Evolutionary conservation across 2,329 filamentous ascomycete species (phyloP).

Genomic region (Pseudogymnoascus sp.): DNA sequence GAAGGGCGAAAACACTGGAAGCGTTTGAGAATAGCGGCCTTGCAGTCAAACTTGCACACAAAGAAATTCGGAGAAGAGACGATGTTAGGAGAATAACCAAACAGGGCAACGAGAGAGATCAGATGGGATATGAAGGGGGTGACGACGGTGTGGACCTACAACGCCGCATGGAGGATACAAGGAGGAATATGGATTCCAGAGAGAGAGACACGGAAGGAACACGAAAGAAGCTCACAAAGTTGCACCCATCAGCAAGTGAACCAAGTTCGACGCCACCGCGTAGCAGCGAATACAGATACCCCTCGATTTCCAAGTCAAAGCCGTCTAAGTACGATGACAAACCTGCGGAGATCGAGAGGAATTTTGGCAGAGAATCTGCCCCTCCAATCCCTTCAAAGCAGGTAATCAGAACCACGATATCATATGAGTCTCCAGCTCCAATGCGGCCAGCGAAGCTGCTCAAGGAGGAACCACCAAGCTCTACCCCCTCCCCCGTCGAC

Average conservation of each 20-base stretch:
- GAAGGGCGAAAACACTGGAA: constrained; percentile 55
- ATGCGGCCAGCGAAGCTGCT: constrained; percentile 18
- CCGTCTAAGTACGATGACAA: constrained; percentile 37
- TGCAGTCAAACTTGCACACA: constrained; percentile 67
- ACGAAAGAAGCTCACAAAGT: constrained; percentile 24
- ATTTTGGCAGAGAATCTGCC: constrained; percentile 10
- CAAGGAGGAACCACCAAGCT: constrained; percentile 18
- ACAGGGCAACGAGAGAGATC: constrained; percentile 46
- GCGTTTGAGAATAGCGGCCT: constrained; percentile 66
- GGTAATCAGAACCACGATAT: background rate
- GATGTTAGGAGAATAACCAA: constrained; percentile 50
- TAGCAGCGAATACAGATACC: constrained; percentile 44
- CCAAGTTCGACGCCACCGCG: constrained; percentile 17
- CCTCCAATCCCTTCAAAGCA: constrained; percentile 27
- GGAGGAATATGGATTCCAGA: constrained; percentile 32
- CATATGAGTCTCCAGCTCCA: constrained; percentile 14
- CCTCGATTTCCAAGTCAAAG: constrained; percentile 46
- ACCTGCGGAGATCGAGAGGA: background rate
- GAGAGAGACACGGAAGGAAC: constrained; percentile 13
- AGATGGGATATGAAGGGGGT: constrained; percentile 28
- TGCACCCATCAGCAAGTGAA: constrained; percentile 18
- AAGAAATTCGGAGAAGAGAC: constrained; percentile 63
- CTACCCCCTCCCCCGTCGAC: constrained; percentile 13
- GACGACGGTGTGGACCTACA: constrained; percentile 39
- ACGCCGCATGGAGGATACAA: constrained; percentile 44